Evolutionary conservation across 371 early-diverging fungal genomes (phyloP).

Genomic region (Lichtheimia ornata): DNA sequence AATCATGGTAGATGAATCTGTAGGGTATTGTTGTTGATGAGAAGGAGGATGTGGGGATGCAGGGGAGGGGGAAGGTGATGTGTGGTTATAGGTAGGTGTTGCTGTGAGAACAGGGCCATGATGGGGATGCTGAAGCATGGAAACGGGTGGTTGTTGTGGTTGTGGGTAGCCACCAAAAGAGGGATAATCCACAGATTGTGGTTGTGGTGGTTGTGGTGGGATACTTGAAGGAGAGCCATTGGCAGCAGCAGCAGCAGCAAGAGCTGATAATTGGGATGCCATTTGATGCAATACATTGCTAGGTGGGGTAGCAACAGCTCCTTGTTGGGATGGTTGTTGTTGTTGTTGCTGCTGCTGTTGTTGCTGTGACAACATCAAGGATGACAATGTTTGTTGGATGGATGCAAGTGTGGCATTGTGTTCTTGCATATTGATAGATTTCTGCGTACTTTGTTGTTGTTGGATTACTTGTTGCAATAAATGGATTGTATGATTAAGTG

Average conservation of each 20-base stretch:
- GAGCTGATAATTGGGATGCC: neutral
- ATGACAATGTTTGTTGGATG: constrained; percentile 1
- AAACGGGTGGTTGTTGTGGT: neutral
- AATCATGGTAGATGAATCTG: constrained; percentile 2
- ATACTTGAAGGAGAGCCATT: neutral
- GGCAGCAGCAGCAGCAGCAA: neutral
- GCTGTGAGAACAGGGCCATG: neutral
- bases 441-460: too few species aligned
- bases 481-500: too few species aligned
- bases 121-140: neutral
- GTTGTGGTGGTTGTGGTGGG: neutral
- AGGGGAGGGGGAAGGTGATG: neutral
- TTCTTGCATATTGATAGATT: too few species aligned
- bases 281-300: neutral
- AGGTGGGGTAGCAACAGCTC: neutral
- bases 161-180: neutral
- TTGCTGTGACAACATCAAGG: neutral
- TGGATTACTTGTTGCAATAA: too few species aligned
- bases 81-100: neutral
- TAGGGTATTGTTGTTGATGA: neutral
- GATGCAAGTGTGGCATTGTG: neutral
- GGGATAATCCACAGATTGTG: neutral
- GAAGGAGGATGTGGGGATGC: neutral
- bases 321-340: neutral
- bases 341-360: constrained; percentile 4